phyloP scores from a whole-genome alignment of 345 rosid species.

The Eucalyptus curtisii region DNA sequence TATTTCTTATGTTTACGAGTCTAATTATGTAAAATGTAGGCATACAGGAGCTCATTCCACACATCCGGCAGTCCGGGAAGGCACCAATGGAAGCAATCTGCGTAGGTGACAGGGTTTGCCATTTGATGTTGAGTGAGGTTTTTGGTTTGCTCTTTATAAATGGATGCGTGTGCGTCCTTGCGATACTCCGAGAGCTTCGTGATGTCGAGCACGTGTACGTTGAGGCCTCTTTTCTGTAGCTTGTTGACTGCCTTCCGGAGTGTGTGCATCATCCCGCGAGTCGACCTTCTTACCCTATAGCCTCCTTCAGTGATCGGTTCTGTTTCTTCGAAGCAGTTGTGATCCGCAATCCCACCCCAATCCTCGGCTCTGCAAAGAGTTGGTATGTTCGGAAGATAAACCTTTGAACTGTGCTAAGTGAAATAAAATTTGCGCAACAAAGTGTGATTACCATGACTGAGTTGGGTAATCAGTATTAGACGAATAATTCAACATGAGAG shows the following conservation, averaged over 20 bases:
- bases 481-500: background rate
- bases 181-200: slow-evolving; percentile 70
- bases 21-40: slow-evolving; percentile 16
- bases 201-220: slow-evolving; percentile 51
- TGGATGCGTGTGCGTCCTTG: slow-evolving; percentile 72
- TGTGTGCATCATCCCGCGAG: slow-evolving; percentile 34
- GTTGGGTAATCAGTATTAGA: background rate
- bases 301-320: slow-evolving; percentile 30
- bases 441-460: background rate
- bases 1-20: background rate
- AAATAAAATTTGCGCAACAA: background rate
- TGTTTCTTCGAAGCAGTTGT: slow-evolving; percentile 57
- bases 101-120: slow-evolving; percentile 41
- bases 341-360: slow-evolving; percentile 49
- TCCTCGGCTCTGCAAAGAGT: slow-evolving; percentile 41
- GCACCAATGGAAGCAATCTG: slow-evolving; percentile 96
- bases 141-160: slow-evolving; percentile 57
- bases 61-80: slow-evolving; percentile 93
- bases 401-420: background rate
- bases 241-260: slow-evolving; percentile 31
- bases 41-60: slow-evolving; percentile 80
- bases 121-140: slow-evolving; percentile 28
- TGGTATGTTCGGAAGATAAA: background rate
- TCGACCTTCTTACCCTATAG: slow-evolving; percentile 31
- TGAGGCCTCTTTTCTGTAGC: slow-evolving; percentile 30